A percentile compares a stretch with the other conserved stretches of the same genome.
Evolutionary conservation across 495 filamentous ascomycete genomes (phyloP).

Genomic region (Neurospora africana): DNA sequence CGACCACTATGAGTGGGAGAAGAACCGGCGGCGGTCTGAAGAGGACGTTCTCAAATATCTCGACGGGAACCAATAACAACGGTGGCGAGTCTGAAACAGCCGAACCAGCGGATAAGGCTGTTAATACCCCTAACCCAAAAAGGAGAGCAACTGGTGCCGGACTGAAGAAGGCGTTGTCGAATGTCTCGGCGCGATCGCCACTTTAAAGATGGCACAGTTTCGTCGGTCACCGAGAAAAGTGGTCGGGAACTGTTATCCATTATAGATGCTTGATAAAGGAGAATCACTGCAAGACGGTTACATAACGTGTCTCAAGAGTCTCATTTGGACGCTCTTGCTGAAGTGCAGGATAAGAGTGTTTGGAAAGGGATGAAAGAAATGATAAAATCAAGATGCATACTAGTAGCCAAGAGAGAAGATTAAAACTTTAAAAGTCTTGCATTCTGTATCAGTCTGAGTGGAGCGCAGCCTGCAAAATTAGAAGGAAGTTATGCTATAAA

Average conservation of each 20-base stretch:
- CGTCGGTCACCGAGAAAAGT: not conserved
- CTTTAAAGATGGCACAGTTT: not conserved
- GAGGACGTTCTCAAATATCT: not conserved
- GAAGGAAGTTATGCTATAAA: not conserved
- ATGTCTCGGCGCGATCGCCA: not conserved
- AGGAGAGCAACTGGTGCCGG: not conserved
- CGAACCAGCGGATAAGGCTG: not conserved
- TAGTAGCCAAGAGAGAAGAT: not conserved
- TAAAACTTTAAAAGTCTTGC: not conserved
- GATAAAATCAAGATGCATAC: not conserved
- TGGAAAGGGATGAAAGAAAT: not conserved
- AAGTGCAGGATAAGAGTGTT: not conserved
- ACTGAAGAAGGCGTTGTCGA: not conserved
- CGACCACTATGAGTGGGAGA: not conserved
- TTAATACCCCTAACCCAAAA: not conserved
- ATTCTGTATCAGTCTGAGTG: not conserved
- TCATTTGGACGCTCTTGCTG: not conserved
- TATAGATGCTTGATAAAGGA: not conserved
- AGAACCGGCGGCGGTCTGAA: not conserved
- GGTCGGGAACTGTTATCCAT: not conserved
- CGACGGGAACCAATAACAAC: not conserved
- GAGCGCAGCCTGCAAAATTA: not conserved
- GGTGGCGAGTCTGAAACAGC: not conserved
- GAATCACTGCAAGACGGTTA: not conserved
- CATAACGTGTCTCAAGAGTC: not conserved